Evolutionary conservation across 2,329 filamentous ascomycete genomes (phyloP).

Genomic region (Botrytis galanthina): DNA sequence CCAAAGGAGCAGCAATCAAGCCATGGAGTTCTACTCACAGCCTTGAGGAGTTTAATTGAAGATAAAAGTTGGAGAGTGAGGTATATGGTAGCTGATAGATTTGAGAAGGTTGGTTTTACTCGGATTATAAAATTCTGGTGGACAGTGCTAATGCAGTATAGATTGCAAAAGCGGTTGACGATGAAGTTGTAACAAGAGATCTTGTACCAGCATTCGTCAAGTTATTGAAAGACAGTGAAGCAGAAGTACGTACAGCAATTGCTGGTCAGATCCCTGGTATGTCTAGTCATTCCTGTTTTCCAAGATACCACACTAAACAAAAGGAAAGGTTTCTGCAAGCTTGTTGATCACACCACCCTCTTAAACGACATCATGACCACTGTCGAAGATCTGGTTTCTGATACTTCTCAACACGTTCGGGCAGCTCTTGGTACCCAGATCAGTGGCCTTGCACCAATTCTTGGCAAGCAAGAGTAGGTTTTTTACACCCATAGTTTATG

Average conservation of each 20-base stretch:
- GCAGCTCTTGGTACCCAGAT: constrained; percentile 95
- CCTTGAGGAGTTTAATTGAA: constrained; percentile 89
- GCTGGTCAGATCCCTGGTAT: constrained; percentile 90
- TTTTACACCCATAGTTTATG: not conserved
- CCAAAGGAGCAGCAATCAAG: constrained; percentile 98
- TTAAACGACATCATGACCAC: constrained; percentile 96
- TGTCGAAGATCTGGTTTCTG: constrained; percentile 92
- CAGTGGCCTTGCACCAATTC: constrained; percentile 90
- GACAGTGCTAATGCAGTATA: constrained; percentile 41
- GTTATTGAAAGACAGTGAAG: constrained; percentile 95
- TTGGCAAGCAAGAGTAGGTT: constrained; percentile 93
- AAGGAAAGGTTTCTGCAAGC: constrained; percentile 74
- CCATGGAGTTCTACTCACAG: constrained; percentile 88
- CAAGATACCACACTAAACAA: constrained; percentile 30
- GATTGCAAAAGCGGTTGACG: constrained; percentile 98
- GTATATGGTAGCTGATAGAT: constrained; percentile 98
- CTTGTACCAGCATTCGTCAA: constrained; percentile 96
- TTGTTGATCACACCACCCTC: constrained; percentile 83
- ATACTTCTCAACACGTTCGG: constrained; percentile 94
- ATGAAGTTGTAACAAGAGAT: constrained; percentile 91
- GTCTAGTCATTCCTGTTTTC: not conserved
- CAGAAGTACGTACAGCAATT: constrained; percentile 94
- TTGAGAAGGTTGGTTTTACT: constrained; percentile 73
- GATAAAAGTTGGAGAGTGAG: constrained; percentile 99
- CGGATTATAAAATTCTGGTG: not conserved